A percentile compares a stretch with the other conserved stretches of the same genome.
Evolutionary conservation across 495 filamentous ascomycete species (phyloP).

Genomic region (Aspergillus avenaceus): DNA sequence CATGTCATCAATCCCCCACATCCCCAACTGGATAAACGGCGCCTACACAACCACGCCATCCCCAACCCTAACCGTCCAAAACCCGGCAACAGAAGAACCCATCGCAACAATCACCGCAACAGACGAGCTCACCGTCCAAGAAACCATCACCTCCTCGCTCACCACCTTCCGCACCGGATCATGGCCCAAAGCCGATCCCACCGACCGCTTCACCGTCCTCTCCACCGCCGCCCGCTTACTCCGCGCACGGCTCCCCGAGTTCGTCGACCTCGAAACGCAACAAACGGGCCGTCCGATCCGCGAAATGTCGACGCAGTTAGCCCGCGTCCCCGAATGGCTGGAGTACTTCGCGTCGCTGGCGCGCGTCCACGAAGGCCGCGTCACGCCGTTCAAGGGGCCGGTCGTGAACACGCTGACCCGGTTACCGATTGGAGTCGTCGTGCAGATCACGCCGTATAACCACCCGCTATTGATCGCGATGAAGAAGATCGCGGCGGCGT

Average conservation of each 20-base stretch:
- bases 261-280: constrained; percentile 53
- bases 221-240: constrained; percentile 53
- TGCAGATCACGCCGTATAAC: constrained; percentile 63
- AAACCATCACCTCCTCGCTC: constrained; percentile 45
- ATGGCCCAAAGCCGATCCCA: constrained; percentile 55
- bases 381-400: constrained; percentile 56
- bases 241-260: constrained; percentile 38
- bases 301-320: constrained; percentile 63
- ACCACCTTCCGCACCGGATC: constrained; percentile 47
- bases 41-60: constrained; percentile 11
- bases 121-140: too few species aligned
- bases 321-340: constrained; percentile 59
- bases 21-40: constrained; percentile 28
- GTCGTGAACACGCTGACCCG: constrained; percentile 59
- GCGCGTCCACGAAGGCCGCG: constrained; percentile 55
- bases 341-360: constrained; percentile 59
- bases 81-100: constrained; percentile 16
- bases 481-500: constrained; percentile 58
- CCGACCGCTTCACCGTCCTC: constrained; percentile 51
- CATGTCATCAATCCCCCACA: constrained; percentile 15
- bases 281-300: constrained; percentile 61
- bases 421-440: constrained; percentile 58
- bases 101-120: constrained; percentile 48
- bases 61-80: constrained; percentile 16
- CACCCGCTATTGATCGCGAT: constrained; percentile 60